Evolutionary conservation across 441 rosid species (phyloP), one percentile per base, ranked within the genome.

Genomic region (Arabidopsis lyrata): DNA sequence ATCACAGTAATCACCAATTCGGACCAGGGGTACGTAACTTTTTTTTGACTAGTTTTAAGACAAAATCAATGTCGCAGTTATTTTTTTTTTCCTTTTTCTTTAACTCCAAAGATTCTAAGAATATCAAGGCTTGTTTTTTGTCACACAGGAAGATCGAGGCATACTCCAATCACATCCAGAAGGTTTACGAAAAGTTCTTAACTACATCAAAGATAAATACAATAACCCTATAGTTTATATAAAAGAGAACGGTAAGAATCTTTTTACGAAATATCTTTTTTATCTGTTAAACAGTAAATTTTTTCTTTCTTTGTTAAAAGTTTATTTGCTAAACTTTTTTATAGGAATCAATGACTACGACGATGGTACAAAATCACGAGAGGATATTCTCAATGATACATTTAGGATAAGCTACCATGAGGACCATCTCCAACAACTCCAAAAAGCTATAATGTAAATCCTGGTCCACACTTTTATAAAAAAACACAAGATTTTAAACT

Each of bases 241-340:
- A 22, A 81, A 75, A 29, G 81, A 81, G 50, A 81, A 81, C 45
- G 82, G 84, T 81, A 48, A 48, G 38, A 4, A 34, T 2, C 5
- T 13, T 6, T 7, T 55, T 2, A 44, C 1, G 4, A 16, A 4
- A n/a, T 29, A 29, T 29, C 1, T 8, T 34, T 5, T 59, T n/a
- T 0, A 14, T 22, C 16, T 27, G n/a, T 6, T 38, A 31, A 39
- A 31, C 5, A 49, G 5, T 13, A 15, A 35, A 74, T 0, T 5
- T 0, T 5, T 18, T 15, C 13, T 16, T 6, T n/a, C 31, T 35
- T 63, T 27, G 3, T 59, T 59, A 66, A 66, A 66, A 15, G 41
- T 74, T 48, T 29, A 38, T 29, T 31, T 39, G 13, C 3, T 35
- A 22, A 24, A 12, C 9, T 6, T 11, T 11, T 63, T 18, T 55